Base-by-base conservation (phyloP, 768 basidiomycete species). In the Mycena galopus region DNA sequence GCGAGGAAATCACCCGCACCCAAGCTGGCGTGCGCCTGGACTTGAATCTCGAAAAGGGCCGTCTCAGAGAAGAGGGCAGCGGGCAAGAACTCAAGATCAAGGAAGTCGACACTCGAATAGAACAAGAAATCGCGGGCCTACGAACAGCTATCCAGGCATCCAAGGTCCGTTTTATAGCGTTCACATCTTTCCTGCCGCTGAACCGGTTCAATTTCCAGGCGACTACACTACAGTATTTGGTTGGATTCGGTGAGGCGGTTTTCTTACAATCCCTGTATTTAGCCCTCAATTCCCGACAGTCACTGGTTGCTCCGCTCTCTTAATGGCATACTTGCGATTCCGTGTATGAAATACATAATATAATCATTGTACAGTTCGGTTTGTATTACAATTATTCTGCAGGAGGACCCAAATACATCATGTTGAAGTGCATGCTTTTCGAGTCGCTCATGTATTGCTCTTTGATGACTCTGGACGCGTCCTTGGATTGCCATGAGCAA, bases 61-160 rank as follows among this genome's bases (percentile, higher is more conserved):
- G 97, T 56, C 95, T 98, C 86, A 86, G 97, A 63, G 97, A 99
- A 79, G 97, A 99, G 85, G 92, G 91, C 75, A 93, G 91, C 75
- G 91, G 91, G 47, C 95, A 98, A 78, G 96, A 98, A 78, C 85
- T 97, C 63, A 98, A 98, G 89, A 94, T 99, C 79, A 96, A 96
- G 81, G 97, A 99, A 81, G 96, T 98, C 21, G 97, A 99, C 78
- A 98, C 97, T 4, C 85, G 95, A 79, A 98, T 99, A 75, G 97
- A 99, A 82, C 94, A 95, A 79, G 96, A 98, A 82, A 97, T 97
- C 78, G 95, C 96, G 11, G 91, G 90, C 3, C 81, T 98, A 64
- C 86, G 94, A 66, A 97, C 95, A 2, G 86, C 91, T 9, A 95
- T 96, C 37, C 94, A 96, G 79, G 90, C 93, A 0, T 94, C 94